Evolutionary conservation across 345 rosid species (phyloP).

Genomic region (Pelargonium nanum): DNA sequence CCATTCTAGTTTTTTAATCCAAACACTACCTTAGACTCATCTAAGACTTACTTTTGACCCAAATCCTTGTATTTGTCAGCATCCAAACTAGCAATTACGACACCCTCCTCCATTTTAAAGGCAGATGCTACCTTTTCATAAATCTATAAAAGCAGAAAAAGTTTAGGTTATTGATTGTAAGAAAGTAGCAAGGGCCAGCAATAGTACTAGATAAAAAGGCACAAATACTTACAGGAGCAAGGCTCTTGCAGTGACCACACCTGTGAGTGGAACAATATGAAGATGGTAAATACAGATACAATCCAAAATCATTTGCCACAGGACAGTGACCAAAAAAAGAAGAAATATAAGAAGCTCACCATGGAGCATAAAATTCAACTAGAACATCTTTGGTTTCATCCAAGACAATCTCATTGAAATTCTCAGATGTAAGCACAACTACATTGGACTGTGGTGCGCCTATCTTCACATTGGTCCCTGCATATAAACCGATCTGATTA

Average conservation of each 20-base stretch:
- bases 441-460: conserved; percentile 69
- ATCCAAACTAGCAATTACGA: conserved; percentile 82
- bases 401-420: conserved; percentile 68
- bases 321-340: background rate
- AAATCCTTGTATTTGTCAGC: conserved; percentile 75
- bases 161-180: conserved; percentile 2
- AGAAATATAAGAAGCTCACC: conserved; percentile 33
- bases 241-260: conserved; percentile 98
- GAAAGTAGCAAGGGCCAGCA: background rate
- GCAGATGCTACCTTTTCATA: conserved; percentile 89
- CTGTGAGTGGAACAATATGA: conserved; percentile 31
- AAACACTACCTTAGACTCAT: no score
- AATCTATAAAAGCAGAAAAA: conserved; percentile 27
- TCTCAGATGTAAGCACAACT: conserved; percentile 64
- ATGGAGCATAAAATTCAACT: conserved; percentile 98
- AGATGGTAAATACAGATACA: background rate
- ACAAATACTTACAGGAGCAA: conserved; percentile 75
- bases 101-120: conserved; percentile 66
- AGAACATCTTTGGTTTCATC: conserved; percentile 83
- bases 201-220: background rate
- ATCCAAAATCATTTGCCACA: conserved; percentile 7
- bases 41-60: conserved; percentile 72
- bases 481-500: conserved; percentile 8
- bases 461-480: conserved; percentile 89
- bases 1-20: no score